These are phyloP conservation scores for Ophiostoma ulmi DNA, from an alignment of 2,329 filamentous ascomycete species.

Conservation along the genomic window DNA sequence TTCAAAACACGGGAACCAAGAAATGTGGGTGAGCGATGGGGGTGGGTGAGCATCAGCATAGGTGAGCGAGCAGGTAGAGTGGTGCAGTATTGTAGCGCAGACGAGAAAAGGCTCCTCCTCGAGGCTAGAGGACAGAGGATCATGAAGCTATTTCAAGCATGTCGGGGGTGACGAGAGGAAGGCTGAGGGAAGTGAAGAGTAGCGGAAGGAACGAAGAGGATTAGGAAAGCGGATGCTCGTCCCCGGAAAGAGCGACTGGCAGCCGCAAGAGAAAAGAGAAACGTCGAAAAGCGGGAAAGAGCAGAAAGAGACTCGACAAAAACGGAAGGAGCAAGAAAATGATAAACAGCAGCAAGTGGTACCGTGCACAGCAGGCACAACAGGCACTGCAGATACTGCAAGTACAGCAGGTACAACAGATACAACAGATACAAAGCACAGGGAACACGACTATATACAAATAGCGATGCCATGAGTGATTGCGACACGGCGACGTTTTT, in stretches of 20 bases:
- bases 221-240: neutral
- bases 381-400: neutral
- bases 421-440: neutral
- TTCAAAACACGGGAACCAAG: conserved; percentile 15
- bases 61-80: neutral
- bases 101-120: too few species aligned
- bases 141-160: neutral
- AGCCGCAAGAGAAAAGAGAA: neutral
- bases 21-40: neutral
- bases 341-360: neutral
- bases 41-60: neutral
- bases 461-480: neutral
- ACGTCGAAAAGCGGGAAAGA: neutral
- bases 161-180: neutral
- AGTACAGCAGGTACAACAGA: neutral
- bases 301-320: conserved; percentile 1
- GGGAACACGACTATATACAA: neutral
- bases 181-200: neutral
- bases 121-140: neutral
- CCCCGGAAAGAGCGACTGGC: neutral
- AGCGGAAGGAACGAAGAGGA: neutral
- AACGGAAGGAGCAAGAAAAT: neutral
- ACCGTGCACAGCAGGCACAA: neutral
- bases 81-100: too few species aligned
- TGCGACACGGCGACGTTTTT: neutral